Base-by-base conservation (phyloP, 164 flowering plant genomes). In the Tetrastigma voinierianum region DNA sequence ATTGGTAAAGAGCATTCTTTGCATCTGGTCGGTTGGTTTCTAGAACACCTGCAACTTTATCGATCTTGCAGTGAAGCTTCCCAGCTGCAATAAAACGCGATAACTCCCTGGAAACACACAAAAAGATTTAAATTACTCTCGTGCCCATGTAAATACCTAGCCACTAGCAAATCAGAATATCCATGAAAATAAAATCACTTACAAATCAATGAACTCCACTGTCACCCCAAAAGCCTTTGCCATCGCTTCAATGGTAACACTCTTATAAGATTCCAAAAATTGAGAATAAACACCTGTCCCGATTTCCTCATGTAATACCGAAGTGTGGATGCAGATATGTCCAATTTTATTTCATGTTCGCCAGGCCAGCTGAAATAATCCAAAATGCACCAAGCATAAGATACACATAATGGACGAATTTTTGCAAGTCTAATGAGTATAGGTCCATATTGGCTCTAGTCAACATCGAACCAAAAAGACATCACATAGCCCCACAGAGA, bases 171-270 rank as follows among this genome's bases (percentile, higher is more conserved):
- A 32, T 32, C 40, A 32, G 7, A 32, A 7, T 32, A 32, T 32
- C 40, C 12, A 17, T 19, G 13, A 44, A 56, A 24, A 15, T 10
- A 16, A 64, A 32, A 20, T 43, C 61, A 85, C 97, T 86, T 78
- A 95, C 98, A 82, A 17, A 75, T 95, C 97, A 82, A 95, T 90
- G 78, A 95, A 95, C 60, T 95, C 97, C 67, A 89, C 91, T 0
- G 96, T 76, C 16, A 95, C 97, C 25, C 98, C 98, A 77, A 92
- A 95, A 21, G 96, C 94, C 58, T 77, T 90, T 18, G 98, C 97
- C 98, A 95, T 95, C 44, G 98, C 98, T 69, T 95, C 97, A 72
- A 95, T 92, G 17, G 98, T 95, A 11, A 95, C 98, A 77, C 98
- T 95, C 80, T 90, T 92, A 72, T 95, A 95, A 1, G 98, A 89